Base-by-base conservation (phyloP, 2,329 filamentous ascomycete genomes). In the Neofusicoccum cordaticola region DNA sequence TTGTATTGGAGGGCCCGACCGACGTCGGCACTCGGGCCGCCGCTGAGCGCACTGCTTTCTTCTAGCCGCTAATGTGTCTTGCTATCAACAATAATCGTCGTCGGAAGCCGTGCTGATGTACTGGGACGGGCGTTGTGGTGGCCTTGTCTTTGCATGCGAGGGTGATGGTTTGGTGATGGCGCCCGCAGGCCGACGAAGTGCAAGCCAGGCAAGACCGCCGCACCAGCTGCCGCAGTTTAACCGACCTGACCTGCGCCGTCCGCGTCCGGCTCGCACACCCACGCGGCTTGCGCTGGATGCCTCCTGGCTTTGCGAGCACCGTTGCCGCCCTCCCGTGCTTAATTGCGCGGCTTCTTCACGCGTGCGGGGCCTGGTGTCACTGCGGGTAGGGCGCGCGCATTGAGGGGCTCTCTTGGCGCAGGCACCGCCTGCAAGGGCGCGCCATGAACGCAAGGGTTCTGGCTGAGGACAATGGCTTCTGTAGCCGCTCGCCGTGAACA, bases 61-160 rank as follows among this genome's bases (percentile, higher is more conserved):
- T 64, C 62, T 64, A 64, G 62, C 39, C 62, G 62, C 62, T 64
- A 64, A 52, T 64, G 41, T 58, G 62, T 64, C 62, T 64, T 64
- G 62, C 62, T 64, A 64, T 64, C 62, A 64, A 57, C 62, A 64
- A 64, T 58, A 60, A 53, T 31, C 19, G 34, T 41, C 34, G 62
- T 44, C 22, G 42, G 41, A 15, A 41, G 51, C 41, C 52, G 62
- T 58, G 51, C 51, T 34, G 51, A 41, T 31, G 62, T 58, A 11
- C 52, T 50, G 51, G 51, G 62, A 58, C 52, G 62, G 41, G 44
- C 51, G 62, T 39, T 48, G 62, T 64, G 45, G 51, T 17, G 52
- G 51, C 51, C 52, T 57, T 64, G 62, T 58, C 52, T 64, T 64
- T 64, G 62, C 48, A 50, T 64, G 62, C 62, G 52, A 58, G 35